Percentiles rank a stretch among this genome's conserved stretches.
These are phyloP conservation scores for Cucumis cinereus DNA, from an alignment of 306 rosid species.

Conservation along the genomic window DNA sequence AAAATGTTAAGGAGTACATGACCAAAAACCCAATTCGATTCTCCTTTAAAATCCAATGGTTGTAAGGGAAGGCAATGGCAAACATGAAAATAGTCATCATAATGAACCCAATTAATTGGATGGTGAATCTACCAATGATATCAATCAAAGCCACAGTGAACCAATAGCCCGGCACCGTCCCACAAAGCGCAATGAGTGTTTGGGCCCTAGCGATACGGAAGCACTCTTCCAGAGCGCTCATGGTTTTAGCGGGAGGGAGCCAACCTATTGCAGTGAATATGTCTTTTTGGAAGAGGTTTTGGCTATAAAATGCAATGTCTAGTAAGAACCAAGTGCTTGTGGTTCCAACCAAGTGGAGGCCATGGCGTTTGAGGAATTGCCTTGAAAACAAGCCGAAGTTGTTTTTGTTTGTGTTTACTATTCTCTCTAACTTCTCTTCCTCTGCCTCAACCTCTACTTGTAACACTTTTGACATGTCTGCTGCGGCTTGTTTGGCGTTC, in stretches of 20 bases:
- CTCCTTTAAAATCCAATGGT: conserved; percentile 49
- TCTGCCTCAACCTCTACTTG: conserved; percentile 51
- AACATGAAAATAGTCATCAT: conserved; percentile 96
- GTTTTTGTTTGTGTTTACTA: neutral
- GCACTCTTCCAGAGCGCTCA: conserved; percentile 72
- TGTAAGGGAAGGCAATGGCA: conserved; percentile 68
- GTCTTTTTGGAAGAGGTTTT: conserved; percentile 85
- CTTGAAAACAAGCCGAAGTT: conserved; percentile 44
- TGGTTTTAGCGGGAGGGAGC: conserved; percentile 45
- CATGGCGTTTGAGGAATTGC: conserved; percentile 49
- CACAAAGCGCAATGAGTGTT: conserved; percentile 67
- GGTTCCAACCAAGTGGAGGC: conserved; percentile 69
- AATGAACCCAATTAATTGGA: conserved; percentile 80
- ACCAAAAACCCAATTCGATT: conserved; percentile 50
- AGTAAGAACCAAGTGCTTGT: conserved; percentile 63
- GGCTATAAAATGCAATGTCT: conserved; percentile 85
- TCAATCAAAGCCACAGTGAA: conserved; percentile 62
- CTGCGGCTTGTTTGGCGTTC: conserved; percentile 59
- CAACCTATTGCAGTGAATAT: conserved; percentile 67
- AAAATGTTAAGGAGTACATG: conserved; percentile 67
- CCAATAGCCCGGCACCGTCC: conserved; percentile 94
- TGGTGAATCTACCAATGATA: conserved; percentile 54
- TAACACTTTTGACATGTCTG: conserved; percentile 70
- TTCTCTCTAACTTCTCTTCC: conserved; percentile 22
- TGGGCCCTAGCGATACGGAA: conserved; percentile 66